phyloP scores from a whole-genome alignment of 2,329 filamentous ascomycete genomes.

The Didymella lethalis region DNA sequence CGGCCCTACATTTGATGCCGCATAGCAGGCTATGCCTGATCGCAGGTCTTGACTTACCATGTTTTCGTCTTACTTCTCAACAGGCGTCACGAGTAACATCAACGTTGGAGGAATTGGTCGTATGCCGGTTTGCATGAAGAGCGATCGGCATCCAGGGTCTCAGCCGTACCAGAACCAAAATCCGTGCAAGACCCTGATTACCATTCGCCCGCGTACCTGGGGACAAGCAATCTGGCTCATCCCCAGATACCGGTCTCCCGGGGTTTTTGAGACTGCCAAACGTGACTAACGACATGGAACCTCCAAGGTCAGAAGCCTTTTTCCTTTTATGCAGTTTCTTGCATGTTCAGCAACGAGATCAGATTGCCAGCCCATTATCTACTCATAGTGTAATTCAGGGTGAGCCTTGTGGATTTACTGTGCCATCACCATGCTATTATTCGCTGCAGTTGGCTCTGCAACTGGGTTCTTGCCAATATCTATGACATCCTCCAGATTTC shows the following conservation, averaged over 20 bases:
- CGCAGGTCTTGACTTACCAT: background rate
- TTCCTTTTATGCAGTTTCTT: too few species aligned
- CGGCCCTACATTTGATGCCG: background rate
- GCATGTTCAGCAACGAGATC: background rate
- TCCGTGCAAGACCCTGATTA: slow-evolving; percentile 9
- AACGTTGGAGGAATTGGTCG: background rate
- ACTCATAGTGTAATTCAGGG: background rate
- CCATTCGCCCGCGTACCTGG: background rate
- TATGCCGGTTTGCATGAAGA: background rate
- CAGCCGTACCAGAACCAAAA: slow-evolving; percentile 11
- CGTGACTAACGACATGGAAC: background rate
- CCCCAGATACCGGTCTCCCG: background rate
- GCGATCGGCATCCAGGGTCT: slow-evolving; percentile 4
- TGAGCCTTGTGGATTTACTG: background rate
- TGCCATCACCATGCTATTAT: background rate
- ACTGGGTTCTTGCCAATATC: background rate
- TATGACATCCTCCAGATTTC: background rate
- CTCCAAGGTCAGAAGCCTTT: background rate
- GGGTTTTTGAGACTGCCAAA: background rate
- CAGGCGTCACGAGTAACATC: background rate
- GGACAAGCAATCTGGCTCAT: background rate
- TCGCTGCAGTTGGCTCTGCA: background rate
- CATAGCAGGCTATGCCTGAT: too few species aligned
- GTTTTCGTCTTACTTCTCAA: background rate
- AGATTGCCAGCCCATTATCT: background rate